Evolutionary conservation across 129 eudicot genomes (phyloP), one percentile per base, ranked within the genome.

Genomic region (Artemisia tridentata): DNA sequence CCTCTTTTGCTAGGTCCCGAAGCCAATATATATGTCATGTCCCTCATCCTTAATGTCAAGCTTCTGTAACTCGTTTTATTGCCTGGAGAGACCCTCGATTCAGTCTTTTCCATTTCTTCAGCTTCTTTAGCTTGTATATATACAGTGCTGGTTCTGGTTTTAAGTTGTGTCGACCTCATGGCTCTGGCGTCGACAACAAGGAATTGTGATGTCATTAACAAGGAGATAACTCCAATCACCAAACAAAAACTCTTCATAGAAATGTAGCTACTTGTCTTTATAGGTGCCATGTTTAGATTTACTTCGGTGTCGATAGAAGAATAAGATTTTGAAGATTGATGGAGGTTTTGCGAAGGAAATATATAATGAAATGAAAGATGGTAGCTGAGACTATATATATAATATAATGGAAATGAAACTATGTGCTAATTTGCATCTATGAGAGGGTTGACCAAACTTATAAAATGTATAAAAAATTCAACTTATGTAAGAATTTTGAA

Each of bases 1-100:
- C 69, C 69, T 65, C 69, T 65, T 65, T 65, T 65, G 69, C 69
- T 65, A n/a, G 69, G 69, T n/a, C 69, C 69, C 5, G 69, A 65
- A 65, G 69, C 69, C 69, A 65, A 18, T 45, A 3, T 65, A 45
- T 43, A 6, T 41, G 25, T 12, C 52, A 45, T 11, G 20, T 48
- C 59, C 15, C 51, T 25, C 13, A 48, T 50, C 59, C 71, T 67
- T 59, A 51, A 7, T 48, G 9, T 16, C 17, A 60, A 60, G 20
- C 65, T 27, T 25, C 65, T 60, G 31, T 17, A 25, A 16, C 16
- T 8, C 2, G 3, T 49, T 49, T 25, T 41, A 7, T 27, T 15
- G 7, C 65, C 0, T 50, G 55, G 17, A 50, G 55, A 16, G 55
- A 50, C 18, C 7, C n/a, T 50, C 5, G 17, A 50, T 50, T 16